A percentile compares a stretch with the other conserved stretches of the same genome.
Evolutionary conservation across 306 rosid genomes (phyloP).

Genomic region (Canavalia gladiata): DNA sequence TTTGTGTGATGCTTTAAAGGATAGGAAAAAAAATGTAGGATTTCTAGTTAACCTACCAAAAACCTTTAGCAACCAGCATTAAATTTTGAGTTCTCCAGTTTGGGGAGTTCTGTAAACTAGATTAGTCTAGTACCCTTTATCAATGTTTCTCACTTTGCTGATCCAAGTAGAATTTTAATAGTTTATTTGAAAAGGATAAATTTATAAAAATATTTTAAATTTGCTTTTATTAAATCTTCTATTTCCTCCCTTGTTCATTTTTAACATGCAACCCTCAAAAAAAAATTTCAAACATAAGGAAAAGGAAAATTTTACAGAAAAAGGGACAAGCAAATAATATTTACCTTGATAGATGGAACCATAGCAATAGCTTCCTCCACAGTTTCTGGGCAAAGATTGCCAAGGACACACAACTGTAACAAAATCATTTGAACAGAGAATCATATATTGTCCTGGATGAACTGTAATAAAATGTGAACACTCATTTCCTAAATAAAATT

Average conservation of each 20-base stretch:
- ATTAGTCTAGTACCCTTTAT: not conserved
- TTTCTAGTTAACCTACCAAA: not conserved
- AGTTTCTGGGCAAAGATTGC: slow-evolving; percentile 99
- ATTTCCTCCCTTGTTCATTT: slow-evolving; percentile 9
- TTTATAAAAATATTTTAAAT: not conserved
- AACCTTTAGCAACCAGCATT: slow-evolving; percentile 4
- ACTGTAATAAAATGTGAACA: slow-evolving; percentile 17
- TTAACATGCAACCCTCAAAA: slow-evolving; percentile 13
- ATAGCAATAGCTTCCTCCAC: slow-evolving; percentile 99
- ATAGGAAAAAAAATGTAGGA: not conserved
- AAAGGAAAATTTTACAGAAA: not conserved
- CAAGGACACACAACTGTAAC: slow-evolving; percentile 94
- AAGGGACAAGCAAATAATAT: slow-evolving; percentile 33
- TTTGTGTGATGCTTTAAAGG: not conserved
- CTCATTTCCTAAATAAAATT: not conserved
- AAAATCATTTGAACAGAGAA: slow-evolving; percentile 23
- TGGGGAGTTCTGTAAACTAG: not conserved
- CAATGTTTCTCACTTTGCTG: not conserved
- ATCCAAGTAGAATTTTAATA: not conserved
- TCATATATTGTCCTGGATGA: not conserved
- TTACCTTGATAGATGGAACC: slow-evolving; percentile 96
- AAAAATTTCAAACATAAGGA: no score
- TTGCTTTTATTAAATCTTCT: not conserved
- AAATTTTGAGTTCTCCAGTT: slow-evolving; percentile 9
- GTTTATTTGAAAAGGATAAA: not conserved